Evolutionary conservation across 805 yeast genomes (phyloP).

Genomic region (Saccharomyces eubayanus): DNA sequence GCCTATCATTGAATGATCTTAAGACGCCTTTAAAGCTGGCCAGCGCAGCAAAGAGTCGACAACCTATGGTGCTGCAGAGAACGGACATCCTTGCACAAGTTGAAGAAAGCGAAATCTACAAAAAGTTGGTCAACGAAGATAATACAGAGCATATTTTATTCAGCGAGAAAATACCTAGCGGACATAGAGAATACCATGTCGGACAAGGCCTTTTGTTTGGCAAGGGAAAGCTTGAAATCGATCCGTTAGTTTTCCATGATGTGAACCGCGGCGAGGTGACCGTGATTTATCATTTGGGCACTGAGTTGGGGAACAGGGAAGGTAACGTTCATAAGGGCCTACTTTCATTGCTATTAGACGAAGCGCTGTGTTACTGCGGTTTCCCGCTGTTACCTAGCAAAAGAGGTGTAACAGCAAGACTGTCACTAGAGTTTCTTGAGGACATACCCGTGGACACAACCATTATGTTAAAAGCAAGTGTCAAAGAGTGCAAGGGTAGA

Average conservation of each 20-base stretch:
- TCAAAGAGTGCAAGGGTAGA: constrained; percentile 61
- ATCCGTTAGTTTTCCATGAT: constrained; percentile 61
- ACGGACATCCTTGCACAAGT: constrained; percentile 21
- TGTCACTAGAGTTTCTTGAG: constrained; percentile 51
- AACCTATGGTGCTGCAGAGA: constrained; percentile 24
- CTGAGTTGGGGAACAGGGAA: constrained; percentile 53
- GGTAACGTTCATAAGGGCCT: constrained; percentile 79
- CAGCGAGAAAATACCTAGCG: constrained; percentile 45
- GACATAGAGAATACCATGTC: constrained; percentile 56
- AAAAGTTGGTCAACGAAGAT: constrained; percentile 15
- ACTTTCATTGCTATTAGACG: constrained; percentile 72
- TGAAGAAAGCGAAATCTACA: constrained; percentile 12
- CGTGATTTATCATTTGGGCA: constrained; percentile 67
- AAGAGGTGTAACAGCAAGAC: constrained; percentile 81
- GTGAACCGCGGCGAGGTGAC: constrained; percentile 43
- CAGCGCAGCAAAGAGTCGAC: constrained; percentile 20
- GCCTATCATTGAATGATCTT: constrained; percentile 12
- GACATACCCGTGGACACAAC: constrained; percentile 48
- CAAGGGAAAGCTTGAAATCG: constrained; percentile 57
- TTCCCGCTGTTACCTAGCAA: constrained; percentile 71
- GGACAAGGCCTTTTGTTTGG: constrained; percentile 68
- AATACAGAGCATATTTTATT: constrained; percentile 22
- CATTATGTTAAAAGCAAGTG: constrained; percentile 60
- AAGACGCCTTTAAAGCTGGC: constrained; percentile 1
- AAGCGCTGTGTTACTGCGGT: constrained; percentile 77